phyloP scores from a whole-genome alignment of 768 basidiomycete genomes.

The Astraeus odoratus region DNA sequence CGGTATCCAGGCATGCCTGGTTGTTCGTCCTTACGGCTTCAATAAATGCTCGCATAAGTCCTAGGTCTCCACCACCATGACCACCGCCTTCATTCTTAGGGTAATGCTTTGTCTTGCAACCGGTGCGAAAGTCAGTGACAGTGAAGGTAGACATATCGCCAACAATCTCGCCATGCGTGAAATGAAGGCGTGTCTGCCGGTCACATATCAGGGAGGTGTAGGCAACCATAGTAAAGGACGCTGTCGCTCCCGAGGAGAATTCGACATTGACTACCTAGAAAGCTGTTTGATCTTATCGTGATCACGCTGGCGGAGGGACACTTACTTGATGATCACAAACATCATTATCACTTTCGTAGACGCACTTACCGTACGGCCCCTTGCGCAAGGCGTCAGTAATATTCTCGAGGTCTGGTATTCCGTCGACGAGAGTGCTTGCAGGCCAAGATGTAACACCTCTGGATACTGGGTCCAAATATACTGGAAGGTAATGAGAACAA shows the following conservation, averaged over 20 bases:
- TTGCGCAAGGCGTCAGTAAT: conserved; percentile 61
- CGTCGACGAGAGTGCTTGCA: conserved; percentile 62
- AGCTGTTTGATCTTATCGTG: not conserved
- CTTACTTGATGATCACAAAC: conserved; percentile 79
- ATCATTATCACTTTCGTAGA: conserved; percentile 80
- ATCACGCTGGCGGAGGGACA: not conserved
- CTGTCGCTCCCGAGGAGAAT: conserved; percentile 75
- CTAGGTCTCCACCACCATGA: conserved; percentile 80
- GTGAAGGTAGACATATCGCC: conserved; percentile 77
- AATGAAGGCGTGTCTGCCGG: conserved; percentile 80
- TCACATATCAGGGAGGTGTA: conserved; percentile 74
- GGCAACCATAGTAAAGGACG: conserved; percentile 86
- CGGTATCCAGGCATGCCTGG: conserved; percentile 61
- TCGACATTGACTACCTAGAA: conserved; percentile 76
- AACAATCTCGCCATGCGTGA: conserved; percentile 83
- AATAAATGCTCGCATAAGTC: conserved; percentile 70
- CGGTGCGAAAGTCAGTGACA: conserved; percentile 68
- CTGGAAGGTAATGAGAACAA: conserved; percentile 30
- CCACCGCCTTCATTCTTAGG: conserved; percentile 59
- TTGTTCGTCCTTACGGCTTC: conserved; percentile 60
- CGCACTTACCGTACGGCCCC: conserved; percentile 75
- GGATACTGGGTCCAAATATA: conserved; percentile 73
- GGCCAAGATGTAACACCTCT: conserved; percentile 53
- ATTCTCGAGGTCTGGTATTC: conserved; percentile 82
- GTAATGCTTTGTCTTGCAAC: conserved; percentile 33